Evolutionary conservation across 768 basidiomycete genomes (phyloP), one percentile per base, ranked within the genome.

Genomic region (Lepiota venenata): DNA sequence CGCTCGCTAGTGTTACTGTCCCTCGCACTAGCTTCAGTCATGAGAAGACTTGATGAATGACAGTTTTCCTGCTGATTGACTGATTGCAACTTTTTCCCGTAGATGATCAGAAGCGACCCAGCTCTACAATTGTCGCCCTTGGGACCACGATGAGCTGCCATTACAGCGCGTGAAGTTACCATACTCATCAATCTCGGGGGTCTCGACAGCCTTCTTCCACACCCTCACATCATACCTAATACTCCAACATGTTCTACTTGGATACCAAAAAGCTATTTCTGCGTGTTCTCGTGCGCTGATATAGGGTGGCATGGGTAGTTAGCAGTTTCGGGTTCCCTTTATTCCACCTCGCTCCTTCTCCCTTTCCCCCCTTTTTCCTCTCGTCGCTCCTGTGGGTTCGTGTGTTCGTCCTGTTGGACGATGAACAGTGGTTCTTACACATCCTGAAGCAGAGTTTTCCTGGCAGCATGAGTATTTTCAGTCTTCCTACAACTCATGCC

Each of bases 151-250:
- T 29, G 9, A 7, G 10, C 4, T 40, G 22, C 39, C 11, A 15
- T 50, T 50, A n/a, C 15, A 20, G 11, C 11, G 40, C 15, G 16
- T 18, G 2, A 32, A 32, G 2, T 47, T 36, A 35, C 9, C 10
- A 16, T 41, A 50, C 20, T 41, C 29, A 50, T 42, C 49, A 42
- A 50, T 50, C 49, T 50, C 40, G 9, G 15, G 15, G 36, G 51
- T 25, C 43, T 45, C 14, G 44, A 52, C 51, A 52, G 51, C 36
- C 44, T 46, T 52, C 51, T 52, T 46, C 11, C 16, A 39, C 32
- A 18, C 14, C 29, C 27, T 20, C 8, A 18, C 35, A 52, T 52
- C 51, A 52, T 18, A 36, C 15, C 25, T 44, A 15, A 9, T 20
- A 15, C 22, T 52, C 51, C 37, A 52, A 25, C 14, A 15, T 9